Percentiles rank a stretch among this genome's conserved stretches.
Evolutionary conservation across 306 rosid species (phyloP).

Genomic region (Rosa persica): DNA sequence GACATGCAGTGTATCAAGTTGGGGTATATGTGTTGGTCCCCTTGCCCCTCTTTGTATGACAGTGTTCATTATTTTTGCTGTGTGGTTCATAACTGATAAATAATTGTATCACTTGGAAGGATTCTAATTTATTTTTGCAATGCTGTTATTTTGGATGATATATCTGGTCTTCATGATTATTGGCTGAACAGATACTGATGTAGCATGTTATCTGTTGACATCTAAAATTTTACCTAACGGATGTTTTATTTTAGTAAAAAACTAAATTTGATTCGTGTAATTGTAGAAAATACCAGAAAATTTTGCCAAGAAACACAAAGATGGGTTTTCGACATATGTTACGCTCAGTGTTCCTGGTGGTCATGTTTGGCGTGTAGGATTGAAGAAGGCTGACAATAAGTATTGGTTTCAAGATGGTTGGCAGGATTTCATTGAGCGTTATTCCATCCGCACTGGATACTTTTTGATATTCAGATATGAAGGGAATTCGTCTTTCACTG

Average conservation of each 20-base stretch:
- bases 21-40: background rate
- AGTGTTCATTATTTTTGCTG: background rate
- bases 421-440: constrained; percentile 71
- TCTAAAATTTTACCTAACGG: background rate
- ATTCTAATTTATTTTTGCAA: background rate
- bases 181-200: background rate
- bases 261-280: constrained; percentile 33
- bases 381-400: constrained; percentile 63
- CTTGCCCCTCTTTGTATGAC: background rate
- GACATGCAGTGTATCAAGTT: background rate
- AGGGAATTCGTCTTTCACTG: constrained; percentile 74
- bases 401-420: constrained; percentile 79
- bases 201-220: background rate
- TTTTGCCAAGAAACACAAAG: constrained; percentile 63
- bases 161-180: background rate
- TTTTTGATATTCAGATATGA: constrained; percentile 73
- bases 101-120: background rate
- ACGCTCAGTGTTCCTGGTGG: constrained; percentile 77
- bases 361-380: constrained; percentile 68
- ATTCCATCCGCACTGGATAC: constrained; percentile 68
- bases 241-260: background rate
- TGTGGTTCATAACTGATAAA: background rate
- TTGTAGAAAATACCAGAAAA: constrained; percentile 83
- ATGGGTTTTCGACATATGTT: constrained; percentile 63
- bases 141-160: background rate